Evolutionary conservation across 2,329 filamentous ascomycete genomes (phyloP), one percentile per base, ranked within the genome.

Genomic region (Scleromitrula shiraiana): DNA sequence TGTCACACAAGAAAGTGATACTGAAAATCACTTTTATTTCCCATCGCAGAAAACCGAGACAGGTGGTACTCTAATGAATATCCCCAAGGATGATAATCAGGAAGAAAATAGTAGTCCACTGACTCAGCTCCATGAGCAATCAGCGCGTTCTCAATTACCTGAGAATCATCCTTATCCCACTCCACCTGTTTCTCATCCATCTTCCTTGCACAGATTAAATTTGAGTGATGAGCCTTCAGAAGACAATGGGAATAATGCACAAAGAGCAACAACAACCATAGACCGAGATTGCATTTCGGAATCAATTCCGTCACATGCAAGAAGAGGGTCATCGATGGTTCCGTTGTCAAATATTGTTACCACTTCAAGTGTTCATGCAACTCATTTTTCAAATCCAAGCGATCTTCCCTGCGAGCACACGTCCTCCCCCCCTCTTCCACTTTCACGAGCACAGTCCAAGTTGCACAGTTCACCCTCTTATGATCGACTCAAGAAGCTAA

Each of bases 401-500:
- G 72, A 73, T 60, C 71, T 69, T 66, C 67, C 65, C 63, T 67
- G 72, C 54, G 70, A 72, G 63, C 75, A 76, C 59, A 40, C 22
- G 22, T 22, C 33, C 63, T 67, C 72, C 59, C 69, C 65, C 67
- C 68, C 76, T 70, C 70, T 75, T 67, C 70, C 72, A 67, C 69
- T 67, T 55, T 67, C 71, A 51, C 64, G 67, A 60, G 64, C 67
- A 63, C 67, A 67, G 67, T 67, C 68, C 64, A 68, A 67, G 64
- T 45, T 49, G 23, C 63, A 66, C 65, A 64, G 77, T 65, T 82
- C 78, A 69, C 76, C 77, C 66, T 80, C 81, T 65, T 72, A 79
- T 74, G 75, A 78, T 69, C 76, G 78, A 72, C 76, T 85, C 68
- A 85, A 80, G 74, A 85, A 83, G 86, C 90, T 96, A 88, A 96